Conservation (phyloP, 1,284 basidiomycete genomes). For the Pascua guehoae region DNA sequence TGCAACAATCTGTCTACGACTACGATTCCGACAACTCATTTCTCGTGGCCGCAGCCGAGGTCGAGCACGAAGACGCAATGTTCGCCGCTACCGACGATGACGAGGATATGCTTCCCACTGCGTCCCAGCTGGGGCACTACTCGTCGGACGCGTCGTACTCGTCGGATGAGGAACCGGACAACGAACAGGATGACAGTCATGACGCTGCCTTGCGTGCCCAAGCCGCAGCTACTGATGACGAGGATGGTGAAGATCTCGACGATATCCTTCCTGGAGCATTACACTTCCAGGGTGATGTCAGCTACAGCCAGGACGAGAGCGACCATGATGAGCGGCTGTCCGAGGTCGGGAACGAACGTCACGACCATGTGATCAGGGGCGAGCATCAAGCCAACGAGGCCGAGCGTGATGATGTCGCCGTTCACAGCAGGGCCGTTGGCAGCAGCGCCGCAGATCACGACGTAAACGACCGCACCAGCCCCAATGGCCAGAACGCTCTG, state of each 20-base stretch:
- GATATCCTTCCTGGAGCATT: background rate
- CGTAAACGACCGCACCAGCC: too few species aligned
- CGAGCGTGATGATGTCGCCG: too few species aligned
- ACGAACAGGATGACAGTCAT: background rate
- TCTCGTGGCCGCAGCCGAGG: background rate
- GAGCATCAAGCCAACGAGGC: too few species aligned
- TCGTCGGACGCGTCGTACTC: background rate
- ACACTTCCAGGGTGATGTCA: background rate
- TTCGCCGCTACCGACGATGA: background rate
- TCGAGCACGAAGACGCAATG: background rate
- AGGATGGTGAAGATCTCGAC: background rate
- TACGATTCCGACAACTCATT: too few species aligned
- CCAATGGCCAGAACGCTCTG: too few species aligned
- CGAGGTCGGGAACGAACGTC: too few species aligned
- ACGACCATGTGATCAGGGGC: too few species aligned
- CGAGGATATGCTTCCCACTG: background rate
- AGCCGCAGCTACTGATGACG: background rate
- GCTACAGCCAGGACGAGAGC: slow-evolving; percentile 11
- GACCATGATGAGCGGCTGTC: too few species aligned
- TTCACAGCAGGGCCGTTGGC: too few species aligned
- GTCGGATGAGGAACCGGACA: background rate
- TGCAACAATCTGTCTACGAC: too few species aligned
- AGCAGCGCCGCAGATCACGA: too few species aligned
- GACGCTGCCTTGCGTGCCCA: background rate
- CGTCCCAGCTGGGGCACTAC: background rate